Conservation (phyloP, 2,329 filamentous ascomycete species). For the Colletotrichum incanum region DNA sequence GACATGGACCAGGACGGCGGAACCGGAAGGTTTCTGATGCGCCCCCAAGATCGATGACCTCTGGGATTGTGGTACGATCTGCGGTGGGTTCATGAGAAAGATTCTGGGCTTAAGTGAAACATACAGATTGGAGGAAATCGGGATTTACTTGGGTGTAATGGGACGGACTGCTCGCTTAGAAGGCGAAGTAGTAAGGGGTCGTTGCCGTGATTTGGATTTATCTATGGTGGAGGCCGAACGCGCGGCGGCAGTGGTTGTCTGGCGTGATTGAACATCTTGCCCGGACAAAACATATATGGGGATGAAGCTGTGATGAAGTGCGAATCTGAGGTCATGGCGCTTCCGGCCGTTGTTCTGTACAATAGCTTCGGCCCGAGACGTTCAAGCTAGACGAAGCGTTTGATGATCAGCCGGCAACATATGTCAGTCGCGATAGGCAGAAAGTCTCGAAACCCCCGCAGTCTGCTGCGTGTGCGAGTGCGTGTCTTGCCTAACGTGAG, state of each 20-base stretch:
- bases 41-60: neutral
- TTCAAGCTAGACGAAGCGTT: neutral
- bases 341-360: neutral
- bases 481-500: neutral
- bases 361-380: neutral
- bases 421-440: neutral
- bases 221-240: neutral
- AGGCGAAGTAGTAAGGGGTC: neutral
- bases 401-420: neutral
- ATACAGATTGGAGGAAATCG: constrained; percentile 24
- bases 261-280: neutral
- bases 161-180: neutral
- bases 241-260: neutral
- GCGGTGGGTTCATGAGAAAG: constrained; percentile 9
- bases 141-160: neutral
- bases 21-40: constrained; percentile 25
- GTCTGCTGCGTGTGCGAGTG: constrained; percentile 3
- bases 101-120: constrained; percentile 5
- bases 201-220: constrained; percentile 9
- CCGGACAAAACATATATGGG: neutral
- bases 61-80: neutral
- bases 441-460: neutral
- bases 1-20: constrained; percentile 31
- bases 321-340: neutral
- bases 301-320: neutral